Evolutionary conservation across 345 rosid species (phyloP).

Genomic region (Eucalyptus fibrosa): DNA sequence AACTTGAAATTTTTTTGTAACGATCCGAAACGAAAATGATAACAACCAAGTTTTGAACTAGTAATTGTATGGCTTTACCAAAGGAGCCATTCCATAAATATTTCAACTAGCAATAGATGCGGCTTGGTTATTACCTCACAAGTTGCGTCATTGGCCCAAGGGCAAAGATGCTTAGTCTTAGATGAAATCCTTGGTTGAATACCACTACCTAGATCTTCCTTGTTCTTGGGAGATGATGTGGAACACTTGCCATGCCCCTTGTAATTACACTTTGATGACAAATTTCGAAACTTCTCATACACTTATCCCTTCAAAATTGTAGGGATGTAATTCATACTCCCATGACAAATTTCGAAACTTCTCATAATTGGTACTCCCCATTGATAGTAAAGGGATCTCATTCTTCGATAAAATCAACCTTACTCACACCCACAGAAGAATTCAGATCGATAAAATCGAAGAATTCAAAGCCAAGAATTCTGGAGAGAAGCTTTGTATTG

Average conservation of each 20-base stretch:
- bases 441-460: not conserved
- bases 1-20: no score
- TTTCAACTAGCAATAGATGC: conserved; percentile 24
- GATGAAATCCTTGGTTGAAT: not conserved
- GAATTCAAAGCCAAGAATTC: not conserved
- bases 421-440: not conserved
- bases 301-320: no score
- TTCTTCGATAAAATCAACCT: not conserved
- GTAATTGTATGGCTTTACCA: no score
- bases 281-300: no score
- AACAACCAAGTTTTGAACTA: no score
- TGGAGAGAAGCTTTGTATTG: not conserved
- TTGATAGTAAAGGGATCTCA: no score
- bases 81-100: no score
- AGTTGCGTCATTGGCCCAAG: conserved; percentile 23
- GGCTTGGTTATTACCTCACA: conserved; percentile 19
- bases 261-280: no score
- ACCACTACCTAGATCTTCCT: not conserved
- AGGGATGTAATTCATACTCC: no score
- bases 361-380: no score
- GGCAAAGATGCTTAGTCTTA: not conserved
- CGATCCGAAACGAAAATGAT: no score
- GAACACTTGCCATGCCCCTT: not conserved
- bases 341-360: no score
- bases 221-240: not conserved